phyloP scores from a whole-genome alignment of 441 rosid genomes.

The Euphorbia corollata region DNA sequence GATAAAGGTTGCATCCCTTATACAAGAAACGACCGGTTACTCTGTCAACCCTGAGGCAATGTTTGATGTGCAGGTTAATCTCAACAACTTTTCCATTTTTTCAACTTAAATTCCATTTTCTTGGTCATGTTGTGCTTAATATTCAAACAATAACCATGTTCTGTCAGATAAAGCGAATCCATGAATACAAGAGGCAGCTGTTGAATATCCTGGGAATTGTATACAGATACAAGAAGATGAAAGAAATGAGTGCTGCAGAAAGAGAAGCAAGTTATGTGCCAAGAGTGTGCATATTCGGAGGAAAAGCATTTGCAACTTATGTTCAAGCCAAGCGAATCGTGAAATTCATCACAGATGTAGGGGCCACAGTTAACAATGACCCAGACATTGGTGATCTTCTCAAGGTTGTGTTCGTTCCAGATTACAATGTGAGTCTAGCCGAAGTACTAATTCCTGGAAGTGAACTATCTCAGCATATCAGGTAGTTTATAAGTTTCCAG shows the following conservation, averaged over 20 bases:
- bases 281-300: conserved; percentile 94
- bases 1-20: conserved; percentile 70
- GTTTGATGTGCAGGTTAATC: conserved; percentile 84
- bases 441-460: conserved; percentile 96
- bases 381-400: conserved; percentile 83
- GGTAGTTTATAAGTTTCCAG: conserved; percentile 30
- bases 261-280: conserved; percentile 70
- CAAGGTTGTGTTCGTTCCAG: conserved; percentile 64
- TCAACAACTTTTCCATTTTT: too few species aligned
- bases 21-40: conserved; percentile 82
- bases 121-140: too few species aligned
- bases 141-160: too few species aligned
- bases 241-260: conserved; percentile 73
- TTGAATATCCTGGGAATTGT: conserved; percentile 84
- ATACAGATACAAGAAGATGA: conserved; percentile 90
- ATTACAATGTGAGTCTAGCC: conserved; percentile 91
- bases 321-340: conserved; percentile 97
- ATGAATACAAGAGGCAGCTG: conserved; percentile 89
- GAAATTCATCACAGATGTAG: conserved; percentile 89
- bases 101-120: too few species aligned
- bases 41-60: conserved; percentile 78
- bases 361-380: conserved; percentile 74
- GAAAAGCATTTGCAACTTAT: conserved; percentile 90
- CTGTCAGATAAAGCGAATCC: conserved; percentile 92
- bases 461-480: conserved; percentile 95